Evolutionary conservation across 148 eudicot genomes (phyloP).

Genomic region (Dysphania ambrosioides): DNA sequence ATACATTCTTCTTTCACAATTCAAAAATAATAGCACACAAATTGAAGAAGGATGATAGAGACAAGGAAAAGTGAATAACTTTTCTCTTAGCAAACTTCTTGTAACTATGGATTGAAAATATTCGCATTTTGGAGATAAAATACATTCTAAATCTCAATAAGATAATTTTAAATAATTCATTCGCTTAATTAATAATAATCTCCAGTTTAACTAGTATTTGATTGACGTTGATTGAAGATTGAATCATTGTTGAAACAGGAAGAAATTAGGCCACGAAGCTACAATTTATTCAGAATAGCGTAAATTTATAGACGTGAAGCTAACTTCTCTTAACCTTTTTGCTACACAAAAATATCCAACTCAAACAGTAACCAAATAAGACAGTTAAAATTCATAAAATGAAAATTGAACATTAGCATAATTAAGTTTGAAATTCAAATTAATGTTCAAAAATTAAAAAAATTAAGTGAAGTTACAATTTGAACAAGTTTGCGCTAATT

Average conservation of each 20-base stretch:
- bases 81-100: slow-evolving; percentile 7
- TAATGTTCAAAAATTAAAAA: no score
- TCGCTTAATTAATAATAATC: no score
- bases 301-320: no score
- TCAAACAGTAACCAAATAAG: neutral
- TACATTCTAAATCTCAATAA: neutral
- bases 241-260: no score
- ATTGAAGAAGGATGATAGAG: neutral
- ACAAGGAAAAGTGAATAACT: slow-evolving; percentile 5
- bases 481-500: no score
- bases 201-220: no score
- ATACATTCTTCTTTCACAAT: neutral
- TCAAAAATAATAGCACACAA: neutral
- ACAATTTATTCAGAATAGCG: no score
- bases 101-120: slow-evolving; percentile 41
- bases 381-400: neutral
- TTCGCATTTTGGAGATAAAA: slow-evolving; percentile 17
- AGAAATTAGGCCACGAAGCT: no score
- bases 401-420: neutral
- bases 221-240: no score
- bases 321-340: no score
- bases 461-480: no score
- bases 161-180: no score
- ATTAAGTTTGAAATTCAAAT: neutral
- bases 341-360: neutral